A percentile compares a stretch with the other conserved stretches of the same genome.
Conservation (phyloP, 2,329 filamentous ascomycete genomes). For the Pseudonectria foliicola region DNA sequence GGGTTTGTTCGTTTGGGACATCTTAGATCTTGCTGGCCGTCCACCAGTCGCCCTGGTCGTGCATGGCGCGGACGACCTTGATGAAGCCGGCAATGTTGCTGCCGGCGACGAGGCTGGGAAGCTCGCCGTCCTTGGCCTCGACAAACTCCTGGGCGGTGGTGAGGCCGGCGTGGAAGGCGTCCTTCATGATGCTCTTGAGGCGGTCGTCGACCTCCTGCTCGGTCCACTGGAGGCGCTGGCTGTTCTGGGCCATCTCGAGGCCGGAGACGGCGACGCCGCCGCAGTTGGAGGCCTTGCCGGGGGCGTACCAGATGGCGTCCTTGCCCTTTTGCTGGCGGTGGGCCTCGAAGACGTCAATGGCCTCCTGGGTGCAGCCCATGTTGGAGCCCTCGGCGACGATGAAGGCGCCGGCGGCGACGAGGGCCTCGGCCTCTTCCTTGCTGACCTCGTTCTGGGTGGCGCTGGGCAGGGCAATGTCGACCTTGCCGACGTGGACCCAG, state of each 20-base stretch:
- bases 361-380: slow-evolving; percentile 97
- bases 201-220: slow-evolving; percentile 83
- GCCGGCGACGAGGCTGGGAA: slow-evolving; percentile 84
- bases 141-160: slow-evolving; percentile 87
- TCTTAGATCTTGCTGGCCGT: too few relatives aligned
- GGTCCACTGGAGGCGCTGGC: slow-evolving; percentile 76
- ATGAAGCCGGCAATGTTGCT: slow-evolving; percentile 97
- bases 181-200: slow-evolving; percentile 92
- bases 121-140: slow-evolving; percentile 67
- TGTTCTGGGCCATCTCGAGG: slow-evolving; percentile 99
- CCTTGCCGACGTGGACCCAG: slow-evolving; percentile 82
- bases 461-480: slow-evolving; percentile 86
- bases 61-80: slow-evolving; percentile 93
- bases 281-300: slow-evolving; percentile 94
- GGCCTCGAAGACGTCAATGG: slow-evolving; percentile 87
- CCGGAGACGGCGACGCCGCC: slow-evolving; percentile 96
- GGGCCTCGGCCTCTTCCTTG: slow-evolving; percentile 77
- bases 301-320: slow-evolving; percentile 84
- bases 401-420: slow-evolving; percentile 68
- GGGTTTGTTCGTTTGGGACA: slow-evolving; percentile 11
- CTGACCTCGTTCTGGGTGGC: slow-evolving; percentile 98
- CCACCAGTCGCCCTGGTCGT: slow-evolving; percentile 96
- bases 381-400: slow-evolving; percentile 96
- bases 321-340: slow-evolving; percentile 62
- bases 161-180: slow-evolving; percentile 83